Evolutionary conservation across 2,329 filamentous ascomycete species (phyloP).

Genomic region (Claviceps sp.): DNA sequence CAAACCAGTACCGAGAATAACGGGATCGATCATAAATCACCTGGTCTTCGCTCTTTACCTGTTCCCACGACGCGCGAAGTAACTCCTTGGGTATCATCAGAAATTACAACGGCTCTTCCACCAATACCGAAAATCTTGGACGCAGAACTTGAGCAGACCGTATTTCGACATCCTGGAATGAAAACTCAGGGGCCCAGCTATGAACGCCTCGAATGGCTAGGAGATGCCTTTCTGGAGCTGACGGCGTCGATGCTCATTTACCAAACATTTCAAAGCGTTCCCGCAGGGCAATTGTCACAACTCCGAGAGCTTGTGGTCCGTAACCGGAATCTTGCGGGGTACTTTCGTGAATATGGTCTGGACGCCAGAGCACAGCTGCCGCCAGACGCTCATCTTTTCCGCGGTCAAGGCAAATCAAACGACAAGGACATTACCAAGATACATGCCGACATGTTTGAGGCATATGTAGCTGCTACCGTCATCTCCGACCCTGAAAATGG

Average conservation of each 20-base stretch:
- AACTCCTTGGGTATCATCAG: slow-evolving; percentile 36
- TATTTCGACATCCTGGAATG: slow-evolving; percentile 53
- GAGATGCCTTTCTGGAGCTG: slow-evolving; percentile 73
- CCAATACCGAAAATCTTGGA: slow-evolving; percentile 49
- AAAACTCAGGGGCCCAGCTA: slow-evolving; percentile 34
- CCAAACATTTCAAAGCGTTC: slow-evolving; percentile 50
- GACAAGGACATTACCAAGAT: slow-evolving; percentile 54
- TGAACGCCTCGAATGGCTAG: slow-evolving; percentile 77
- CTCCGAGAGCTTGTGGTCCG: slow-evolving; percentile 68
- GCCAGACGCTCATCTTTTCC: slow-evolving; percentile 21
- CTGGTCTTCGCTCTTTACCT: not conserved
- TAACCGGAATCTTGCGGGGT: slow-evolving; percentile 63
- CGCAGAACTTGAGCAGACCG: slow-evolving; percentile 42
- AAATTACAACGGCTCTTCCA: slow-evolving; percentile 36
- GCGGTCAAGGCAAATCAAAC: slow-evolving; percentile 18
- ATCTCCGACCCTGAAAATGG: slow-evolving; percentile 53
- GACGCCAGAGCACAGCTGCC: slow-evolving; percentile 49
- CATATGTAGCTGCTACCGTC: slow-evolving; percentile 71
- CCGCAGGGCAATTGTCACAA: slow-evolving; percentile 58
- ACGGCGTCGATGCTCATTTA: slow-evolving; percentile 65
- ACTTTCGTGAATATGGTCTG: slow-evolving; percentile 57
- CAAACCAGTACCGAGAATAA: not conserved
- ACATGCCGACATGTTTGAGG: slow-evolving; percentile 78
- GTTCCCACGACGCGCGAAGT: slow-evolving; percentile 11
- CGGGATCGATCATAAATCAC: not conserved